Evolutionary conservation across 805 yeast species (phyloP).

Genomic region (Metschnikowia amazonensis): DNA sequence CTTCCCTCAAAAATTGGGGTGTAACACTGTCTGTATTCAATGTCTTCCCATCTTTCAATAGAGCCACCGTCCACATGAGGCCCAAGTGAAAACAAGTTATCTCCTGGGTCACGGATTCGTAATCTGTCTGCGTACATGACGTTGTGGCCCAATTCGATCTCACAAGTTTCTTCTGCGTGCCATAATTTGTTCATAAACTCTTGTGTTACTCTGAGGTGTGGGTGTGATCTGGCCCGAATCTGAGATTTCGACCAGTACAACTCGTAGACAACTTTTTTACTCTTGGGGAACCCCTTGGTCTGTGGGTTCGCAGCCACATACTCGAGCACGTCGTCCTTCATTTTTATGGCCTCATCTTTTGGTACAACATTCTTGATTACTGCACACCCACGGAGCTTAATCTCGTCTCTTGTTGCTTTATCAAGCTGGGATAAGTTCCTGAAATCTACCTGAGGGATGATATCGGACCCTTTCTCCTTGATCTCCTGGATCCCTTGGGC

Average conservation of each 20-base stretch:
- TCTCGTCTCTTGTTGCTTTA: background rate
- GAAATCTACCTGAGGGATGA: conserved; percentile 6
- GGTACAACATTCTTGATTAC: conserved; percentile 7
- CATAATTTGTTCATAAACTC: conserved; percentile 25
- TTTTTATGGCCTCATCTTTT: background rate
- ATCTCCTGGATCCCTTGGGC: conserved; percentile 6
- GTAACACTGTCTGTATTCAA: conserved; percentile 34
- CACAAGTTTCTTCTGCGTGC: conserved; percentile 24
- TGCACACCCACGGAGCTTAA: conserved; percentile 7
- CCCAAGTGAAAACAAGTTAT: conserved; percentile 25
- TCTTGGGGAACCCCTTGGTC: conserved; percentile 11
- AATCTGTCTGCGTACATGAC: conserved; percentile 42
- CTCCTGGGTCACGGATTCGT: conserved; percentile 40
- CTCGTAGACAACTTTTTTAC: conserved; percentile 19
- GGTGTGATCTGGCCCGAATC: conserved; percentile 37
- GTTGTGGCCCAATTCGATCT: conserved; percentile 28
- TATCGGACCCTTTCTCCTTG: conserved; percentile 5
- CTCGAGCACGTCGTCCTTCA: conserved; percentile 6
- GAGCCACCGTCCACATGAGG: conserved; percentile 44
- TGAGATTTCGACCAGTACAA: conserved; percentile 41
- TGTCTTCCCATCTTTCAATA: conserved; percentile 46
- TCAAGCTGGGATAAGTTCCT: background rate
- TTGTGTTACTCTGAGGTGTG: conserved; percentile 27
- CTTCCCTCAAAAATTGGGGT: conserved; percentile 32
- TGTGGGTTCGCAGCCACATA: conserved; percentile 9